Conservation (phyloP, 2,329 filamentous ascomycete species). For the Macrophomina tecta region DNA sequence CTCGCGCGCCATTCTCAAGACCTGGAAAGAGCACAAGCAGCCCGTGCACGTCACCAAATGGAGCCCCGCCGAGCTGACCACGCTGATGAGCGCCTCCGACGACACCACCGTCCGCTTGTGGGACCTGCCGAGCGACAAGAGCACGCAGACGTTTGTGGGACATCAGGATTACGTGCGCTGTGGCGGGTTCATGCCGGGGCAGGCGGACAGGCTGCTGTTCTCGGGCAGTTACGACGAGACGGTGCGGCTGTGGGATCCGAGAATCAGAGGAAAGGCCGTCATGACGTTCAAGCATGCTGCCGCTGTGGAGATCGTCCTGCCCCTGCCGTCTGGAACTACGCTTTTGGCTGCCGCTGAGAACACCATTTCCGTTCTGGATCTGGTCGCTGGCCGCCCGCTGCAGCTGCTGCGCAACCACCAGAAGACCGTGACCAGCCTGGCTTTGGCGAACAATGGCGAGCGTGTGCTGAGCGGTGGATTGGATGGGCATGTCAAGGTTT, state of each 20-base stretch:
- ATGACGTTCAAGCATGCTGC: conserved; percentile 97
- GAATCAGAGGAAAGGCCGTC: conserved; percentile 68
- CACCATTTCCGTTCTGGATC: conserved; percentile 86
- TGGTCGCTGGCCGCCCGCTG: conserved; percentile 87
- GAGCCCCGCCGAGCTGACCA: conserved; percentile 86
- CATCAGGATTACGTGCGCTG: conserved; percentile 92
- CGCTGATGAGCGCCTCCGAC: conserved; percentile 86
- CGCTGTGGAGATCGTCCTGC: conserved; percentile 85
- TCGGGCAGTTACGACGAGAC: conserved; percentile 96
- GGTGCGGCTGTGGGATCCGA: conserved; percentile 90
- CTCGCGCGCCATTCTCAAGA: conserved; percentile 90
- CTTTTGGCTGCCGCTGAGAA: conserved; percentile 85
- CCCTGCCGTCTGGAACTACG: conserved; percentile 84
- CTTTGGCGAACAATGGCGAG: conserved; percentile 78
- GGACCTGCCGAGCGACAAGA: conserved; percentile 84
- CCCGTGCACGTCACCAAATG: conserved; percentile 92
- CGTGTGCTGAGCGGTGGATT: conserved; percentile 86
- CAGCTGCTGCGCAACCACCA: conserved; percentile 92
- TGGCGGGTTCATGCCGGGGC: conserved; percentile 82
- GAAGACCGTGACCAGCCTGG: conserved; percentile 92
- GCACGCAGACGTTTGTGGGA: conserved; percentile 78
- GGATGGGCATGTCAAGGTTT: conserved; percentile 96
- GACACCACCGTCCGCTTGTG: conserved; percentile 92
- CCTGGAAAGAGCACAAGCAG: conserved; percentile 93
- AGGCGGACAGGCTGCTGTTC: conserved; percentile 73